A percentile compares a stretch with the other conserved stretches of the same genome.
These are phyloP conservation scores for Carex parvula DNA, from an alignment of 176 grass and related monocot genomes.

Conservation along the genomic window DNA sequence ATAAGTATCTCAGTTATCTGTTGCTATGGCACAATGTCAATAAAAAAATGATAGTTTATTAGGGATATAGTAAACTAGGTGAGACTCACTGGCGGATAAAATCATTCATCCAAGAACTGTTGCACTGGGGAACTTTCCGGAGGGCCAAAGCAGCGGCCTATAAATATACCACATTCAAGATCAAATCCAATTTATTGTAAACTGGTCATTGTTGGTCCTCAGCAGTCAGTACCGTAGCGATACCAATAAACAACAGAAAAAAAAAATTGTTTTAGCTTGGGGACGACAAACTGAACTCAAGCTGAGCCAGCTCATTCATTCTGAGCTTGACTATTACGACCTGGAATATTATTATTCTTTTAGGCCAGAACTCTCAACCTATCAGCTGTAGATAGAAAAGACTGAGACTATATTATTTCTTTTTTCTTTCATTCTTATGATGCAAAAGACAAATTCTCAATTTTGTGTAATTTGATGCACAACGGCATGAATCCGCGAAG, in stretches of 20 bases:
- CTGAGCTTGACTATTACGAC: background rate
- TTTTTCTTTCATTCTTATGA: background rate
- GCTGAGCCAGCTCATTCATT: background rate
- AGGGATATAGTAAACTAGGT: background rate
- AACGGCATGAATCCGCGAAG: too few species aligned
- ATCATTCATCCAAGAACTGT: slow-evolving; percentile 91
- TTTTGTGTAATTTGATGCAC: background rate
- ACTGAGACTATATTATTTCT: background rate
- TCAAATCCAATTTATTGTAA: background rate
- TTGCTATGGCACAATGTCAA: background rate
- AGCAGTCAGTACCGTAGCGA: background rate
- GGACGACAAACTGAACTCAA: background rate
- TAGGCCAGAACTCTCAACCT: background rate
- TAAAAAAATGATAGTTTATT: background rate
- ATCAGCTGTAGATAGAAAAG: background rate
- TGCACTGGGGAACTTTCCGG: slow-evolving; percentile 86
- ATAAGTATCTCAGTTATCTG: slow-evolving; percentile 8
- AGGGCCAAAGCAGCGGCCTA: slow-evolving; percentile 96
- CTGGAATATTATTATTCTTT: background rate
- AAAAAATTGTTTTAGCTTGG: background rate
- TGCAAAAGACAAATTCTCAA: background rate
- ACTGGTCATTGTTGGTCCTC: background rate
- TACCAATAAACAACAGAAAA: background rate
- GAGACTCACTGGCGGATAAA: slow-evolving; percentile 96
- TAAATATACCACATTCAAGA: background rate